Evolutionary conservation across 2,329 filamentous ascomycete species (phyloP).

Genomic region (Fusarium proliferatum): DNA sequence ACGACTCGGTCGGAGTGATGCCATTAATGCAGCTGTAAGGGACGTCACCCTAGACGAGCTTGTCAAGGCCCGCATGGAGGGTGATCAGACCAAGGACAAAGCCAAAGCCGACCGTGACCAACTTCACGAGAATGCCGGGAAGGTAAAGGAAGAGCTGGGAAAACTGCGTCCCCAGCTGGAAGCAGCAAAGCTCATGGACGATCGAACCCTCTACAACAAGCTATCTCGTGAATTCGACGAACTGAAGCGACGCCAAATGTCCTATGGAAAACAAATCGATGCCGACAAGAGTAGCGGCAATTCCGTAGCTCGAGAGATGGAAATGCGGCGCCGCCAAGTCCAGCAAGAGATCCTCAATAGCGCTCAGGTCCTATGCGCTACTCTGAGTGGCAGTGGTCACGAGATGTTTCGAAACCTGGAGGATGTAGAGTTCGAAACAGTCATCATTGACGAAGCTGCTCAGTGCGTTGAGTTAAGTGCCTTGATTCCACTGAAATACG

Average conservation of each 20-base stretch:
- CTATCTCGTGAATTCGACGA: conserved; percentile 82
- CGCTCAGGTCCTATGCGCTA: conserved; percentile 93
- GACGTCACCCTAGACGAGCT: conserved; percentile 95
- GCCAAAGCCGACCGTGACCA: conserved; percentile 67
- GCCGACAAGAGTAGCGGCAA: conserved; percentile 87
- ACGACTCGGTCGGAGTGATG: conserved; percentile 89
- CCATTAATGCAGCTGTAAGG: conserved; percentile 87
- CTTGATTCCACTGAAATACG: conserved; percentile 96
- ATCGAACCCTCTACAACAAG: conserved; percentile 60
- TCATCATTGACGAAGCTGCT: conserved; percentile 97
- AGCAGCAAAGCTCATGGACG: conserved; percentile 67
- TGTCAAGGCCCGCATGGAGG: conserved; percentile 78
- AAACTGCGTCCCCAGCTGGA: conserved; percentile 79
- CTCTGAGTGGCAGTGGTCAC: conserved; percentile 93
- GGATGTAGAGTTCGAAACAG: conserved; percentile 96
- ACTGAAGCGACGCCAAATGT: conserved; percentile 78
- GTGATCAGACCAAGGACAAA: conserved; percentile 67
- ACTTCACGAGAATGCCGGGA: conserved; percentile 71
- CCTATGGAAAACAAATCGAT: conserved; percentile 85
- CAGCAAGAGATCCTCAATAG: conserved; percentile 93
- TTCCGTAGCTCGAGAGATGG: conserved; percentile 82
- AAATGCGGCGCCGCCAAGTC: conserved; percentile 83
- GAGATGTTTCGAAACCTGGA: conserved; percentile 96
- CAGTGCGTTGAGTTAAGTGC: conserved; percentile 98
- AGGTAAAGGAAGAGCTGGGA: conserved; percentile 80